A percentile compares a stretch with the other conserved stretches of the same genome.
These are phyloP conservation scores for Leccinum griseonigrum DNA, from an alignment of 1,284 basidiomycete species.

Conservation along the genomic window DNA sequence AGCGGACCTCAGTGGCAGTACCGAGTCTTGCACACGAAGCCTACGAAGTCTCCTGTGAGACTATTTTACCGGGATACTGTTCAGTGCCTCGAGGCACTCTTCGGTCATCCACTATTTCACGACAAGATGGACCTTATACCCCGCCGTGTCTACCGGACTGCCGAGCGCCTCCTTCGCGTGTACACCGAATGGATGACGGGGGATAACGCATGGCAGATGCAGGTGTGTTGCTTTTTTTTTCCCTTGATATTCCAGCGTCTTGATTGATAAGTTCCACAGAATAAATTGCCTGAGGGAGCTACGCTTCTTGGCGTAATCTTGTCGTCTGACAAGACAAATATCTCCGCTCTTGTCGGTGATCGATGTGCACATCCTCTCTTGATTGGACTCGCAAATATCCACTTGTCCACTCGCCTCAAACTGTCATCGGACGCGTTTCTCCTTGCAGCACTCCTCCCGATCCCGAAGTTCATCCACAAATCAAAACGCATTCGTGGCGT, in stretches of 20 bases:
- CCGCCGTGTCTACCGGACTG: too few relatives aligned
- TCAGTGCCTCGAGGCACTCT: too few relatives aligned
- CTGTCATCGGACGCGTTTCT: not conserved
- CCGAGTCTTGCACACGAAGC: too few relatives aligned
- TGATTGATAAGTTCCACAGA: not conserved
- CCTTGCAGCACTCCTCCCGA: not conserved
- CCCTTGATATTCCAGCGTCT: too few relatives aligned
- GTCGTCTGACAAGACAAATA: not conserved
- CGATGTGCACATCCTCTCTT: not conserved
- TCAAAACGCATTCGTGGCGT: not conserved
- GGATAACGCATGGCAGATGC: not conserved
- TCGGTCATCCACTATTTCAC: too few relatives aligned
- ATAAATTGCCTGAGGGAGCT: not conserved
- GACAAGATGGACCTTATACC: too few relatives aligned
- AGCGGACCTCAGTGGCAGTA: too few relatives aligned
- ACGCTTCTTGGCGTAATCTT: not conserved
- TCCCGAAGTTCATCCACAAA: not conserved
- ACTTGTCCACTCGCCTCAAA: not conserved
- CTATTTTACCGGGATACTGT: too few relatives aligned
- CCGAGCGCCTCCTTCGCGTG: too few relatives aligned
- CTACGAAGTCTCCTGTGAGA: too few relatives aligned
- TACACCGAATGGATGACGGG: not conserved
- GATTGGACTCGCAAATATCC: not conserved
- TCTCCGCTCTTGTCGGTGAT: not conserved
- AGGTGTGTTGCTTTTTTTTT: not conserved